phyloP scores from a whole-genome alignment of 352 stramenopile species.

The Globisporangium sylvaticum region DNA sequence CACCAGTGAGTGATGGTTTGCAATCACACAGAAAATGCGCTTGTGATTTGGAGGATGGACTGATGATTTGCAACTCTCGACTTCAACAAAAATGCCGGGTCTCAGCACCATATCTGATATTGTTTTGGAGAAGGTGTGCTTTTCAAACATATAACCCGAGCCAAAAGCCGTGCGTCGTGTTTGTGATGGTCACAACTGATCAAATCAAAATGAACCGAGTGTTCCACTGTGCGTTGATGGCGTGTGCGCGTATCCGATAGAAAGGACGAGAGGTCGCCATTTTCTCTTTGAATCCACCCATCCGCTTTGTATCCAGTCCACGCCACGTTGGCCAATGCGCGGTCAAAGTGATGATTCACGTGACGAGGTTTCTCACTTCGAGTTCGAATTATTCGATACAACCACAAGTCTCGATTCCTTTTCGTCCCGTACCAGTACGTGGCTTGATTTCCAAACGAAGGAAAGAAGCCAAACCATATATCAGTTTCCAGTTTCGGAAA shows the following conservation, averaged over 20 bases:
- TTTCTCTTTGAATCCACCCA: neutral
- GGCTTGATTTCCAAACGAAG: neutral
- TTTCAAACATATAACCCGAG: neutral
- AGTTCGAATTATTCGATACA: neutral
- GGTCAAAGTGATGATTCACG: neutral
- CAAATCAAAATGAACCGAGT: neutral
- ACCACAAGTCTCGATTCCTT: too few relatives aligned
- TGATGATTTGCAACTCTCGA: neutral
- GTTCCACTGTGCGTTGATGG: neutral
- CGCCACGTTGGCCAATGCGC: neutral
- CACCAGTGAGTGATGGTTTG: neutral
- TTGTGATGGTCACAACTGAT: too few relatives aligned
- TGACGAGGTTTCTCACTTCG: neutral
- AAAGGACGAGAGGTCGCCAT: neutral
- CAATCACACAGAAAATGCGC: neutral
- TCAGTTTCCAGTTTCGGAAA: neutral
- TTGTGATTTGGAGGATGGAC: neutral
- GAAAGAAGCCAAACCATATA: neutral
- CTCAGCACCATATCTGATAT: neutral
- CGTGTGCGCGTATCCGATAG: neutral
- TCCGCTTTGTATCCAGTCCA: neutral
- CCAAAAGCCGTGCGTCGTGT: neutral
- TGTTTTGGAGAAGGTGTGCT: too few relatives aligned
- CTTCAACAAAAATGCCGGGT: neutral
- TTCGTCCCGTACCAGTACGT: too few relatives aligned